These are phyloP conservation scores for Petunia axillaris DNA, from an alignment of 257 asterid species.

Conservation along the genomic window DNA sequence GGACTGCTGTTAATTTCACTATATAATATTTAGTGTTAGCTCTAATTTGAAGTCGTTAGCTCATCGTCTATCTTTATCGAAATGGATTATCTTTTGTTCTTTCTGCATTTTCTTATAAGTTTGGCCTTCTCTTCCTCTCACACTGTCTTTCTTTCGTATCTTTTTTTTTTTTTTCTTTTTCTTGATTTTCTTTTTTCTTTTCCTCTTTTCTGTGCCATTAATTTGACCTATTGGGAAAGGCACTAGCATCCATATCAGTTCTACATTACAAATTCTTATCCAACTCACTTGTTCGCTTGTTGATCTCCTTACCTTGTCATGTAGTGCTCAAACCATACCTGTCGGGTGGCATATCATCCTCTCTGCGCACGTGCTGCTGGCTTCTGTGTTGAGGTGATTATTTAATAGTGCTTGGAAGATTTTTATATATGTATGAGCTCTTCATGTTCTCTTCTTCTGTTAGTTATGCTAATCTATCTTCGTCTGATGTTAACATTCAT, in stretches of 20 bases:
- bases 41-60: neutral
- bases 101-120: constrained; percentile 3
- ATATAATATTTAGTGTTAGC: neutral
- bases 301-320: constrained; percentile 22
- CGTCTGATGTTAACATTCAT: constrained; percentile 24
- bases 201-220: neutral
- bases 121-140: neutral
- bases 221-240: constrained; percentile 13
- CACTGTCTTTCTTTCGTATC: neutral
- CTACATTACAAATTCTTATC: neutral
- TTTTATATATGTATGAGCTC: constrained; percentile 19
- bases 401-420: constrained; percentile 1
- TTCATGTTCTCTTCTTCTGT: neutral
- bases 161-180: neutral
- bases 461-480: constrained; percentile 26
- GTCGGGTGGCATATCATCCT: constrained; percentile 95
- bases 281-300: neutral
- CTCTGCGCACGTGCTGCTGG: constrained; percentile 99
- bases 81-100: neutral
- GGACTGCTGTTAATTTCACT: neutral
- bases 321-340: constrained; percentile 88
- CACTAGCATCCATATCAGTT: constrained; percentile 7
- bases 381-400: constrained; percentile 87
- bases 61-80: neutral
- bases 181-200: neutral